Evolutionary conservation across 352 stramenopile genomes (phyloP).

Genomic region (Globisporangium uncinulatum): DNA sequence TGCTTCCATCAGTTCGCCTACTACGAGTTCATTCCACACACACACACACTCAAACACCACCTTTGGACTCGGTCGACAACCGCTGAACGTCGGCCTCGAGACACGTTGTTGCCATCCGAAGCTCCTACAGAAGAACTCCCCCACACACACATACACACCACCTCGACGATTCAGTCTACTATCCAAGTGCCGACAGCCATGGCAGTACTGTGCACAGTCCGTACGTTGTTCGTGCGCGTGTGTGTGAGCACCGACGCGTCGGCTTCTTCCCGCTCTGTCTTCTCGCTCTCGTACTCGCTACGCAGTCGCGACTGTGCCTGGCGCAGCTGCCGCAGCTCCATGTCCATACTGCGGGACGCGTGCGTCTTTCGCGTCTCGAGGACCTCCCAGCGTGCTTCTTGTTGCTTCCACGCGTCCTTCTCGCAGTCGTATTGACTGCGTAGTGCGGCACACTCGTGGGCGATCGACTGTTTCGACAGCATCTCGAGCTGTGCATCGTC

Average conservation of each 20-base stretch:
- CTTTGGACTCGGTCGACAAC: constrained; percentile 28
- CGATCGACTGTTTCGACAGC: constrained; percentile 36
- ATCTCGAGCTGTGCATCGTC: constrained; percentile 29
- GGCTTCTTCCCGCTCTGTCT: constrained; percentile 33
- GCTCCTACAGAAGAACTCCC: constrained; percentile 20
- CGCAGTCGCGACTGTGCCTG: constrained; percentile 36
- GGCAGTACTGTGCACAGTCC: neutral
- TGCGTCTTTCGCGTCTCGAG: constrained; percentile 30
- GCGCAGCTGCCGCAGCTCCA: constrained; percentile 41
- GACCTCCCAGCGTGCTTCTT: constrained; percentile 15
- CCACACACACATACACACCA: constrained; percentile 1
- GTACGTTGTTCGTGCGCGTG: constrained; percentile 29
- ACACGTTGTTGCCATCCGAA: constrained; percentile 22
- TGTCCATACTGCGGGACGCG: constrained; percentile 44
- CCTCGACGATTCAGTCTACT: neutral
- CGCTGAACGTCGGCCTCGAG: constrained; percentile 31
- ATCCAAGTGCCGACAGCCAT: neutral
- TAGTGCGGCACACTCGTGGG: constrained; percentile 36
- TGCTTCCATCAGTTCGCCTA: too few species aligned
- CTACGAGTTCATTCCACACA: neutral
- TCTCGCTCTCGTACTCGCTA: constrained; percentile 43
- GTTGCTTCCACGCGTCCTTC: constrained; percentile 39
- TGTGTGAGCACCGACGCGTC: constrained; percentile 30
- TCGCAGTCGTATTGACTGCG: constrained; percentile 30
- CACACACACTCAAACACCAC: constrained; percentile 6